phyloP scores from a whole-genome alignment of 2,329 filamentous ascomycete species.

The Leptosphaerulina australis region DNA sequence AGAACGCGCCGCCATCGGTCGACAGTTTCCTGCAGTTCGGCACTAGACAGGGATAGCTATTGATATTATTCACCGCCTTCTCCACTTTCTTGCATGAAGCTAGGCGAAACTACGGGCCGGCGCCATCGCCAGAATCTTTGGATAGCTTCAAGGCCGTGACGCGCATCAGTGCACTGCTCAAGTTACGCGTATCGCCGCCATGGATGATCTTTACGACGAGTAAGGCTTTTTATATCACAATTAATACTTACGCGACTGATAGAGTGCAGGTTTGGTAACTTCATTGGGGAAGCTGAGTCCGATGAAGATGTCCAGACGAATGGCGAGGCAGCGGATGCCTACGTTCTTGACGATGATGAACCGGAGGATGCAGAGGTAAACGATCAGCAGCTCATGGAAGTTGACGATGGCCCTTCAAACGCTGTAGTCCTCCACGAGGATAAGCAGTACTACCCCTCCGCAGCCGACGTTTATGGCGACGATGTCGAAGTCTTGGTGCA shows the following conservation, averaged over 20 bases:
- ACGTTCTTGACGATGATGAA: conserved; percentile 74
- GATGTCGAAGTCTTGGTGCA: conserved; percentile 96
- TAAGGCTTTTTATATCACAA: conserved; percentile 49
- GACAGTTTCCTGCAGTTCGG: conserved; percentile 23
- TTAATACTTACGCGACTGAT: conserved; percentile 23
- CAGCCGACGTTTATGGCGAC: conserved; percentile 89
- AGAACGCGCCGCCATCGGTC: conserved; percentile 18
- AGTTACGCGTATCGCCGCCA: conserved; percentile 49
- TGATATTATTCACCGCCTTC: conserved; percentile 33
- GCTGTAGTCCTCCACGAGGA: conserved; percentile 98
- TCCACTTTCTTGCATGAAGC: conserved; percentile 1
- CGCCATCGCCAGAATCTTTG: conserved; percentile 37
- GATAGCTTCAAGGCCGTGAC: conserved; percentile 33
- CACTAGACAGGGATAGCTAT: conserved; percentile 10
- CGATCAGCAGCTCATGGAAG: conserved; percentile 88
- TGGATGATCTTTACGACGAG: conserved; percentile 99
- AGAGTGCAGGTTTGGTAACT: conserved; percentile 84
- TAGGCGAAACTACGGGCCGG: conserved; percentile 18
- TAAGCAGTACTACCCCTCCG: conserved; percentile 99
- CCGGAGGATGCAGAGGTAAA: conserved; percentile 55
- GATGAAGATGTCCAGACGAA: conserved; percentile 84
- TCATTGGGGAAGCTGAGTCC: conserved; percentile 92
- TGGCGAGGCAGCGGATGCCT: conserved; percentile 77
- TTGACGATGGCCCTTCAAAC: conserved; percentile 92
- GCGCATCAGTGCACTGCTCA: conserved; percentile 26